Conservation (phyloP, 345 rosid genomes). For the Trapa incisa region DNA sequence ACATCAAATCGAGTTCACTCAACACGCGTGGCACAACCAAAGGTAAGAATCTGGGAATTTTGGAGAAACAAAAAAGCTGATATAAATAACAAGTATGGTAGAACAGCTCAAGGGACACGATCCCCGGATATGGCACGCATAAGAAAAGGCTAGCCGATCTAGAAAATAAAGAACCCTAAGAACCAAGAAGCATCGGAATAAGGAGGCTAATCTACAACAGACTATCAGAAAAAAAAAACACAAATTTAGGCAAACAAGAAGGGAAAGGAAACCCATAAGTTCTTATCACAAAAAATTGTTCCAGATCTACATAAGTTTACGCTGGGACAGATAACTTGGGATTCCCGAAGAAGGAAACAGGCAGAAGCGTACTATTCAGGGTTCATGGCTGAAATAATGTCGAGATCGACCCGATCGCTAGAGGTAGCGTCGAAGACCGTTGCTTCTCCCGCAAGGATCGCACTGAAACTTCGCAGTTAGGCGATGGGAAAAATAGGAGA, state of each 20-base stretch:
- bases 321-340: neutral
- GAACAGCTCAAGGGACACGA: neutral
- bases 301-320: neutral
- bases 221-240: neutral
- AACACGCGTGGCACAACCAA: neutral
- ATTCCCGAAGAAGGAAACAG: neutral
- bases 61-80: neutral
- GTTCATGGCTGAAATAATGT: slow-evolving; percentile 26
- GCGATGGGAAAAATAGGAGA: too few species aligned
- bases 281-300: neutral
- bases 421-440: neutral
- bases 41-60: neutral
- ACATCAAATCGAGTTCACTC: neutral
- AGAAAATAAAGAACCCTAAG: neutral
- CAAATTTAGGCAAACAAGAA: neutral
- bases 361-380: slow-evolving; percentile 44
- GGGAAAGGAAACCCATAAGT: neutral
- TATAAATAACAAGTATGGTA: neutral
- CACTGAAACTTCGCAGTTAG: neutral
- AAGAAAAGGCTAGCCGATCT: neutral
- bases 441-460: neutral
- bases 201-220: neutral
- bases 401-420: neutral
- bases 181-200: neutral
- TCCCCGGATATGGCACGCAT: neutral